Percentiles rank a stretch among this genome's conserved stretches.
These are phyloP conservation scores for Prunus campanulata DNA, from an alignment of 306 rosid genomes.

Conservation along the genomic window DNA sequence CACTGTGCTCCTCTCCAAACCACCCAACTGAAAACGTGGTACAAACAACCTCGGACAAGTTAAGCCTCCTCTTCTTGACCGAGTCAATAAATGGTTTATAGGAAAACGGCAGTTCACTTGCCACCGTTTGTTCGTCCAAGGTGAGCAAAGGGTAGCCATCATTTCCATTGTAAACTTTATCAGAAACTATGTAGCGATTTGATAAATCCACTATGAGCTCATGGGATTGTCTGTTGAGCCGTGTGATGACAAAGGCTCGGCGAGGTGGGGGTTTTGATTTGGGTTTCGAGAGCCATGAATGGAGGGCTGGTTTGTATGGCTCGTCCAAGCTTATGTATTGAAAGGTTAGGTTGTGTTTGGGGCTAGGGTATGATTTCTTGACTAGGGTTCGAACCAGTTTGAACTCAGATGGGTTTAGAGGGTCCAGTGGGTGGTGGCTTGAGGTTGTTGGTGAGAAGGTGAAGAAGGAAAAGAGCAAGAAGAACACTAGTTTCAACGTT, in stretches of 20 bases:
- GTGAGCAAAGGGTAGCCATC: slow-evolving; percentile 20
- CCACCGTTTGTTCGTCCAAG: slow-evolving; percentile 7
- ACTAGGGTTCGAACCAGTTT: slow-evolving; percentile 30
- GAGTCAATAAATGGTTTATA: slow-evolving; percentile 26
- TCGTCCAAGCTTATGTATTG: slow-evolving; percentile 56
- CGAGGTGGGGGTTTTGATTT: slow-evolving; percentile 31
- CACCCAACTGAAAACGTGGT: slow-evolving; percentile 27
- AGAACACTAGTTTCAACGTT: background rate
- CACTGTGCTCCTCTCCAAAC: slow-evolving; percentile 23
- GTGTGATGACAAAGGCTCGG: slow-evolving; percentile 39
- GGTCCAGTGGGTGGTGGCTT: slow-evolving; percentile 44
- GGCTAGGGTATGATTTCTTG: slow-evolving; percentile 12
- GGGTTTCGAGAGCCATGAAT: slow-evolving; percentile 38
- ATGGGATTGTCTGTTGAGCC: slow-evolving; percentile 34
- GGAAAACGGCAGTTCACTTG: slow-evolving; percentile 14
- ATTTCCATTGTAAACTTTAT: slow-evolving; percentile 3
- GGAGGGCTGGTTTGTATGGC: slow-evolving; percentile 43
- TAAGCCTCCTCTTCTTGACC: slow-evolving; percentile 27
- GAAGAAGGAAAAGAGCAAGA: slow-evolving; percentile 2
- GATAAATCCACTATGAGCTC: slow-evolving; percentile 24
- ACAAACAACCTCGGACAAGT: slow-evolving; percentile 27
- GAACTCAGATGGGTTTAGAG: slow-evolving; percentile 39
- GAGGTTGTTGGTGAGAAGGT: slow-evolving; percentile 1
- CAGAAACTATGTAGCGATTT: background rate
- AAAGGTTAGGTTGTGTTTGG: slow-evolving; percentile 32